Evolutionary conservation across 2,329 filamentous ascomycete species (phyloP), one percentile per base, ranked within the genome.

Genomic region (Tolypocladium tundrense): DNA sequence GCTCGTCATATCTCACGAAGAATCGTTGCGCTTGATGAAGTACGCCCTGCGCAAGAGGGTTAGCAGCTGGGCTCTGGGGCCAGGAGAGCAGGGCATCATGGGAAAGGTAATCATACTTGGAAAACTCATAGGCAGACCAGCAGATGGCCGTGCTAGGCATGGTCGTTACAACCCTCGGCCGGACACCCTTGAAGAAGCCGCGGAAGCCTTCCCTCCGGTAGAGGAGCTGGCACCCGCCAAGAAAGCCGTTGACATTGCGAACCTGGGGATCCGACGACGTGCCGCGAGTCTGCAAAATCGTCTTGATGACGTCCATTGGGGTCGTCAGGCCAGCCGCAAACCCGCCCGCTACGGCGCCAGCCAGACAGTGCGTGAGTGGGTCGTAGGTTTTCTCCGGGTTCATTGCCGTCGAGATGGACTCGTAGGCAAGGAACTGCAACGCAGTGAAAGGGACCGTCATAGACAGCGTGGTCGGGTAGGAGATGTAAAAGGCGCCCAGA

Each of bases 111-210:
- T 75, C 82, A 67, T 73, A 86, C 84, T 87, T 87, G 65, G 82
- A 87, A 62, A 84, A 84, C 67, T 87, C 84, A 65, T 87, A 87
- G 37, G 84, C 84, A 43, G 84, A 94, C 94, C 94, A 99, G 80
- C 94, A 99, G 69, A 99, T 99, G n/a, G 94, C 94, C 40, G 94
- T 99, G 76, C 92, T 97, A 24, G 94, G 94, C 88, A 97, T 97
- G 1, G 94, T 96, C 13, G 92, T 97, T 61, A 99, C 86, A 53
- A 99, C 88, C 68, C 94, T 83, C 53, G 94, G 94, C 66, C 89
- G 87, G 70, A 97, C 84, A 50, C 94, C 94, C 70, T 95, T 92
- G 77, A 97, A 92, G 75, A 97, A 99, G 4, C 94, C 94, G 58
- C 78, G 79, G 67, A 88, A 80, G 41, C 94, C 94, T 70, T 96